Percentiles rank a stretch among this genome's conserved stretches.
Conservation (phyloP, 495 filamentous ascomycete genomes). For the Talaromyces thailandensis region DNA sequence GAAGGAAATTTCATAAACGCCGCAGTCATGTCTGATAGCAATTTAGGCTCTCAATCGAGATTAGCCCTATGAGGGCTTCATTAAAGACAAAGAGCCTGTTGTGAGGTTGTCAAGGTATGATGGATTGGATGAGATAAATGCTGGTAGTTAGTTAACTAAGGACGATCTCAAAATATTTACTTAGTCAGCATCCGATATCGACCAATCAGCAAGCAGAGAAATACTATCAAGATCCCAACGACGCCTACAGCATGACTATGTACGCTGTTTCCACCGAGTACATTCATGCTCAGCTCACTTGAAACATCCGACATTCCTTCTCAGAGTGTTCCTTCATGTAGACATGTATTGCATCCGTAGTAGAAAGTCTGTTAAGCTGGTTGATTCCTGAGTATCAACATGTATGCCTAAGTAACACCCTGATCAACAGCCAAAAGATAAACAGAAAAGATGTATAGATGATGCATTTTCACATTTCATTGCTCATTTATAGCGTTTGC, state of each 20-base stretch:
- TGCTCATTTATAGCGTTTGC: not conserved
- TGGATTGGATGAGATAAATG: not conserved
- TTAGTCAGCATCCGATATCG: not conserved
- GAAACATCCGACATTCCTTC: no score
- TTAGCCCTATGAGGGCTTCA: not conserved
- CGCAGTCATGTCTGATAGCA: slow-evolving; percentile 2
- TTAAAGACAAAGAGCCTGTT: not conserved
- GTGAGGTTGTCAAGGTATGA: not conserved
- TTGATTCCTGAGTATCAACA: not conserved
- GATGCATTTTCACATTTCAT: not conserved
- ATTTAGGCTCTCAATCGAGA: not conserved
- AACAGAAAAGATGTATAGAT: not conserved
- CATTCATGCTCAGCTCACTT: no score
- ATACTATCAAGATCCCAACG: not conserved
- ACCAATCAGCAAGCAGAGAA: not conserved
- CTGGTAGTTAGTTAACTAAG: no score
- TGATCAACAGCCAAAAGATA: not conserved
- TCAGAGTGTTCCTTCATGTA: no score
- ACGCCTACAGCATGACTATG: no score
- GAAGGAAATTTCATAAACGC: not conserved
- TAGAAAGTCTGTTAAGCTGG: not conserved
- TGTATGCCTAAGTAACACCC: not conserved
- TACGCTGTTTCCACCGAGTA: no score
- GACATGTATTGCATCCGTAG: not conserved
- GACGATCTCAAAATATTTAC: not conserved